Percentiles rank a stretch among this genome's conserved stretches.
phyloP scores from a whole-genome alignment of 2,329 filamentous ascomycete genomes.

The Fusarium lateritium region DNA sequence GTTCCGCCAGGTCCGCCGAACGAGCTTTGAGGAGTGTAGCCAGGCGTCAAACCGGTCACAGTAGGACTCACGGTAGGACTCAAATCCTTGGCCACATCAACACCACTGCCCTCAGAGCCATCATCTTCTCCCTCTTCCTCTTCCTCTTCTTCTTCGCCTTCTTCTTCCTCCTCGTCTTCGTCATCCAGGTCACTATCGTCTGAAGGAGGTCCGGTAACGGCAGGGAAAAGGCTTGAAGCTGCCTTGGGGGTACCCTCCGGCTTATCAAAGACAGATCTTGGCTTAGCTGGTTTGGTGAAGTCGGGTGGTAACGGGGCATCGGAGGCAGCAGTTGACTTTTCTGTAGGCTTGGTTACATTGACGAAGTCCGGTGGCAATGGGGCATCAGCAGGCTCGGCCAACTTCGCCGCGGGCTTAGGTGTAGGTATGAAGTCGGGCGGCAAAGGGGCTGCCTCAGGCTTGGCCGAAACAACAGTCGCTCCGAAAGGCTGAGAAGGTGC shows the following conservation, averaged over 20 bases:
- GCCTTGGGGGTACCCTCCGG: constrained; percentile 56
- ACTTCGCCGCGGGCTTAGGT: constrained; percentile 37
- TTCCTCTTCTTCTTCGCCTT: constrained; percentile 56
- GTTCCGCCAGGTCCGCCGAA: constrained; percentile 67
- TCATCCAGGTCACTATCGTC: constrained; percentile 57
- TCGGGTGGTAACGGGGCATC: constrained; percentile 39
- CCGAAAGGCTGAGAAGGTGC: constrained; percentile 54
- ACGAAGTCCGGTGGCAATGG: constrained; percentile 55
- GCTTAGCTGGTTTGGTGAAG: constrained; percentile 25
- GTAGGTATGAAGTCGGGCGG: constrained; percentile 58
- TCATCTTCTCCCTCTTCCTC: constrained; percentile 65
- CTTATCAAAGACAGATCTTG: constrained; percentile 42
- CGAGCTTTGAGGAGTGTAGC: constrained; percentile 71
- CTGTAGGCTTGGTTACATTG: constrained; percentile 36
- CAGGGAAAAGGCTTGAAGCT: constrained; percentile 52
- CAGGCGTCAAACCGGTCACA: constrained; percentile 61
- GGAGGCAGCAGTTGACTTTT: constrained; percentile 9
- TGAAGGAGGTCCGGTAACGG: constrained; percentile 55
- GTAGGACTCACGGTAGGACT: constrained; percentile 67
- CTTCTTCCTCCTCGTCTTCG: constrained; percentile 60
- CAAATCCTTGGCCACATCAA: constrained; percentile 75
- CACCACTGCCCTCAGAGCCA: constrained; percentile 71
- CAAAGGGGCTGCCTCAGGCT: constrained; percentile 57
- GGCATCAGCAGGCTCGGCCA: constrained; percentile 43
- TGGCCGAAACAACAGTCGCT: constrained; percentile 48